Conservation (phyloP, 2,329 filamentous ascomycete genomes). For the Fusarium stilboides region DNA sequence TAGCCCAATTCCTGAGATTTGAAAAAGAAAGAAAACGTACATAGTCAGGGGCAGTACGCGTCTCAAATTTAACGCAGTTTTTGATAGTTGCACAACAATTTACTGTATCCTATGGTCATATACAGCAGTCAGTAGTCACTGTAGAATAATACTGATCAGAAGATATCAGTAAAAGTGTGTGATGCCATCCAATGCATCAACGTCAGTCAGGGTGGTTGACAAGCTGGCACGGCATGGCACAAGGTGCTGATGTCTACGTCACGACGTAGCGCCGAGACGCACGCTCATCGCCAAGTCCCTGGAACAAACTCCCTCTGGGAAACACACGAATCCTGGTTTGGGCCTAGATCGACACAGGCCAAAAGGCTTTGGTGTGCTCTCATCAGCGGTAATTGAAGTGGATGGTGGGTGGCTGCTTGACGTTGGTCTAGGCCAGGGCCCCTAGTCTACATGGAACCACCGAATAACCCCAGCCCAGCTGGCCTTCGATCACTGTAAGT, state of each 20-base stretch:
- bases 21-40: slow-evolving; percentile 5
- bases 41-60: not conserved
- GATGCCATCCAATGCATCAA: slow-evolving; percentile 23
- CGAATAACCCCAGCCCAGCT: slow-evolving; percentile 12
- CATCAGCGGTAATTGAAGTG: slow-evolving; percentile 29
- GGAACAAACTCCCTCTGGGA: slow-evolving; percentile 29
- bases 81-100: not conserved
- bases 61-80: not conserved
- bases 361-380: slow-evolving; percentile 19
- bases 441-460: slow-evolving; percentile 28
- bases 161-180: not conserved
- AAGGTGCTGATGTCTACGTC: slow-evolving; percentile 46
- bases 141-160: not conserved
- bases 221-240: slow-evolving; percentile 30
- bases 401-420: slow-evolving; percentile 1
- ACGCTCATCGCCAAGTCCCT: slow-evolving; percentile 46
- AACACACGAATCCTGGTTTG: slow-evolving; percentile 40
- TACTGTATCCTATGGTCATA: not conserved
- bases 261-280: slow-evolving; percentile 37
- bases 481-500: slow-evolving; percentile 9
- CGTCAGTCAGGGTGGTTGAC: slow-evolving; percentile 27
- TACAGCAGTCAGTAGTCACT: not conserved
- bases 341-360: slow-evolving; percentile 36
- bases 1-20: slow-evolving; percentile 37
- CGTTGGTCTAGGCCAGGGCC: slow-evolving; percentile 14